These are phyloP conservation scores for Piper longum DNA, from an alignment of 164 flowering plant species.

Conservation along the genomic window DNA sequence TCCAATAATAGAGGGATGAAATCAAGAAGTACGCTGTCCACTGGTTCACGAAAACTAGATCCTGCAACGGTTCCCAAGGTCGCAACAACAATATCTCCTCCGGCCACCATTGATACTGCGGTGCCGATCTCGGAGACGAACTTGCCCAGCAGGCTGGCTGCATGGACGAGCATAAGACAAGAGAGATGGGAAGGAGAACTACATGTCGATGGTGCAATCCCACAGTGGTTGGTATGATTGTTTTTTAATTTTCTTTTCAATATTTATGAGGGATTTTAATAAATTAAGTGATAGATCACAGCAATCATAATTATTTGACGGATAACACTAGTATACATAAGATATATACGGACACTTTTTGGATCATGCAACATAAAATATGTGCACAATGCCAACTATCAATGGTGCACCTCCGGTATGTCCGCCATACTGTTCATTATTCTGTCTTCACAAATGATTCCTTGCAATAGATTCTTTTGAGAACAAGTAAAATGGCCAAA, in stretches of 20 bases:
- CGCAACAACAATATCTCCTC: slow-evolving; percentile 20
- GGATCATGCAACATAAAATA: too few species aligned
- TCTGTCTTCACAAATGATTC: too few species aligned
- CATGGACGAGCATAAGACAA: slow-evolving; percentile 75
- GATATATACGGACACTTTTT: too few species aligned
- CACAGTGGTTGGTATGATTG: slow-evolving; percentile 73
- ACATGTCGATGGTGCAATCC: slow-evolving; percentile 62
- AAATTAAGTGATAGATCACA: too few species aligned
- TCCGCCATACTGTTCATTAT: too few species aligned
- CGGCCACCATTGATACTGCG: slow-evolving; percentile 10
- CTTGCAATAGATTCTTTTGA: too few species aligned
- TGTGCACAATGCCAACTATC: too few species aligned
- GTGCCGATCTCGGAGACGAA: slow-evolving; percentile 1
- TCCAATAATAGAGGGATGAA: neutral
- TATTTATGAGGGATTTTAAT: neutral
- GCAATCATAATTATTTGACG: too few species aligned
- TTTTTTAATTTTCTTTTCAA: neutral
- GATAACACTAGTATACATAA: too few species aligned
- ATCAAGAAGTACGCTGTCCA: neutral
- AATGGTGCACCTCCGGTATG: too few species aligned
- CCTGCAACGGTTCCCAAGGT: slow-evolving; percentile 16
- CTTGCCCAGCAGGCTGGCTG: slow-evolving; percentile 26
- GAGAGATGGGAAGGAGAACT: slow-evolving; percentile 93
- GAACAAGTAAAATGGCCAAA: too few species aligned
- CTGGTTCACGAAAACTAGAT: slow-evolving; percentile 1